These are phyloP conservation scores for Ceratorhiza oryzae-sativae DNA, from an alignment of 1,284 basidiomycete species.

Conservation along the genomic window DNA sequence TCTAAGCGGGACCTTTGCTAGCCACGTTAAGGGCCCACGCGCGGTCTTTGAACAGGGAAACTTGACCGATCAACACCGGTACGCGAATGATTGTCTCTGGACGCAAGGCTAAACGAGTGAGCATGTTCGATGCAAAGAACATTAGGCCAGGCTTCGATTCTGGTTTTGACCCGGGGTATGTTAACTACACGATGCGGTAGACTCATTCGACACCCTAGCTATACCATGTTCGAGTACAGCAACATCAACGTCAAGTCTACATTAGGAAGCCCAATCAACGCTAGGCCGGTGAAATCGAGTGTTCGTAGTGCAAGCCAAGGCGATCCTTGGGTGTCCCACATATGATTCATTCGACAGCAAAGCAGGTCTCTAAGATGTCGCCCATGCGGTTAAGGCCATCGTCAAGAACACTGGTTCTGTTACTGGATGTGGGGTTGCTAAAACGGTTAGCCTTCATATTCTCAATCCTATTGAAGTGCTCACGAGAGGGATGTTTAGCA, in stretches of 20 bases:
- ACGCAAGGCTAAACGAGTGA: constrained; percentile 39
- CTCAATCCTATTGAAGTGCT: neutral
- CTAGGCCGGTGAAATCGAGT: neutral
- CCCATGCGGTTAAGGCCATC: constrained; percentile 42
- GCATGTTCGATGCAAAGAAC: constrained; percentile 44
- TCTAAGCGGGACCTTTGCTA: constrained; percentile 47
- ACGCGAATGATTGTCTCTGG: neutral
- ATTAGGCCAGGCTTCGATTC: constrained; percentile 60
- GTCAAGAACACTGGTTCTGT: constrained; percentile 43
- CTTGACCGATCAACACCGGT: constrained; percentile 43
- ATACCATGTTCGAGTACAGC: constrained; percentile 59
- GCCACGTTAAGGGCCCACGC: constrained; percentile 47
- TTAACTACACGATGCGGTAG: constrained; percentile 47
- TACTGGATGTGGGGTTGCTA: constrained; percentile 39
- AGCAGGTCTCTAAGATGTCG: constrained; percentile 37
- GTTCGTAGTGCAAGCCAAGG: no score
- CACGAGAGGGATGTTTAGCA: neutral
- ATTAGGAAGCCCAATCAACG: constrained; percentile 17
- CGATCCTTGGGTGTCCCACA: neutral
- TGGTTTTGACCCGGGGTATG: constrained; percentile 59
- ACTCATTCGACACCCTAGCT: constrained; percentile 42
- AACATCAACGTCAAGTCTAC: constrained; percentile 46
- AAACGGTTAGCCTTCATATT: constrained; percentile 2
- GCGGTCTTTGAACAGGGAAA: constrained; percentile 71
- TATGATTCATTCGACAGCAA: constrained; percentile 15